These are phyloP conservation scores for Zoysia japonica DNA, from an alignment of 176 grass and related monocot species.

Conservation along the genomic window DNA sequence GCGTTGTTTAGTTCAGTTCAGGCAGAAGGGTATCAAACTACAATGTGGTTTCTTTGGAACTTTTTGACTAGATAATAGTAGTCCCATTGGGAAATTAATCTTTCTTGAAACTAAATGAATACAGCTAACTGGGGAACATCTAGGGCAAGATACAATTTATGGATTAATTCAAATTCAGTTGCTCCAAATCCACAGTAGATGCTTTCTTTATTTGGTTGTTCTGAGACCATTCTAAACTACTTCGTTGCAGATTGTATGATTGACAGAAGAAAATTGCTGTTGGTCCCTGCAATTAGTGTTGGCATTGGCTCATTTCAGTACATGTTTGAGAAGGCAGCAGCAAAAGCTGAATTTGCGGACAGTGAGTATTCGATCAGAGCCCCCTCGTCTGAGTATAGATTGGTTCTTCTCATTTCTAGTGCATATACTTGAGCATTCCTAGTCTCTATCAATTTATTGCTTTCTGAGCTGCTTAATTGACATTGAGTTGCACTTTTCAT, in stretches of 20 bases:
- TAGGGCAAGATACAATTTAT: neutral
- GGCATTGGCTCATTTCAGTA: constrained; percentile 48
- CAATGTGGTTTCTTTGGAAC: neutral
- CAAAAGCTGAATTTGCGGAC: constrained; percentile 78
- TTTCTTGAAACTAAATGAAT: neutral
- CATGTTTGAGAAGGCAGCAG: constrained; percentile 39
- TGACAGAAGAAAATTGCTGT: constrained; percentile 62
- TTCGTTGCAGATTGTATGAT: constrained; percentile 41
- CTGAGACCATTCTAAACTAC: constrained; percentile 16
- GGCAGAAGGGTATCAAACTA: neutral
- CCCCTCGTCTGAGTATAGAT: neutral
- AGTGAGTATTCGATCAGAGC: constrained; percentile 54
- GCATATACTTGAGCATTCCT: neutral
- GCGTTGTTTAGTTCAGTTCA: neutral
- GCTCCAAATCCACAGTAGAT: constrained; percentile 19
- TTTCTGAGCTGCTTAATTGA: neutral
- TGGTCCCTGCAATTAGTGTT: constrained; percentile 60
- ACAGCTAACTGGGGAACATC: neutral
- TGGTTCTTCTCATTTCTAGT: neutral
- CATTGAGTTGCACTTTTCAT: neutral
- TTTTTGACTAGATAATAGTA: neutral
- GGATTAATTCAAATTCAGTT: neutral
- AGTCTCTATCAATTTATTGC: neutral
- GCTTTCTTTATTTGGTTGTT: neutral
- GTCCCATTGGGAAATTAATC: neutral